Conservation (phyloP, 305 asterid genomes). For the Fraxinus sp. region DNA sequence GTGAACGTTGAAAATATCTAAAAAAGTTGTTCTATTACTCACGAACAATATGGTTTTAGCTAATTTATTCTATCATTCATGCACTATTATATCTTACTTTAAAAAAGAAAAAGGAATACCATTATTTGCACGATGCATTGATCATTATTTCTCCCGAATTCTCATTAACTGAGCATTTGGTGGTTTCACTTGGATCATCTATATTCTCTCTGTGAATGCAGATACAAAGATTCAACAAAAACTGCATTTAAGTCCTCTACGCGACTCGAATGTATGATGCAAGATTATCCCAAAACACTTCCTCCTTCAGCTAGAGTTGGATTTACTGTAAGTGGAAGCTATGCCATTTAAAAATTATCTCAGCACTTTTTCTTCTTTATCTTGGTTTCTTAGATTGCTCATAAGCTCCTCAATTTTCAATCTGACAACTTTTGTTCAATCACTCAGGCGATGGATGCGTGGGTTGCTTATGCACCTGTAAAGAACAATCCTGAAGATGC, state of each 20-base stretch:
- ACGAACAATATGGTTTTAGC: not conserved
- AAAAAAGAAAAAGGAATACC: not conserved
- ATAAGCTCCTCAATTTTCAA: conserved; percentile 6
- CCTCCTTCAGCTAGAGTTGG: conserved; percentile 97
- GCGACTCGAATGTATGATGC: conserved; percentile 99
- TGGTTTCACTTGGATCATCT: conserved; percentile 4
- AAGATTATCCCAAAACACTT: conserved; percentile 95
- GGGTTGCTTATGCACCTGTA: conserved; percentile 99
- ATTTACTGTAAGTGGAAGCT: conserved; percentile 72
- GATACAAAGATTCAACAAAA: conserved; percentile 91
- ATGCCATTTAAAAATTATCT: conserved; percentile 4
- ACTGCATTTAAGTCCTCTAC: conserved; percentile 93
- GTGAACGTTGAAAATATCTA: not conserved
- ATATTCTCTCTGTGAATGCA: conserved; percentile 33
- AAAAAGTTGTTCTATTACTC: not conserved
- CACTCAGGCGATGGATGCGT: conserved; percentile 74
- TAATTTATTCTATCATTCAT: not conserved
- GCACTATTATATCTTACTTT: not conserved
- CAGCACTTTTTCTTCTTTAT: conserved; percentile 4
- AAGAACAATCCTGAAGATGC: conserved; percentile 99
- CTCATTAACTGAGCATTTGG: not conserved
- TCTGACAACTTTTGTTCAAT: conserved; percentile 21
- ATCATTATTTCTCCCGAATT: conserved; percentile 5
- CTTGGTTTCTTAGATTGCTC: conserved; percentile 7
- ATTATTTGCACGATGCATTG: not conserved